Evolutionary conservation across 768 basidiomycete species (phyloP).

Genomic region (Russula griseocarnosa): DNA sequence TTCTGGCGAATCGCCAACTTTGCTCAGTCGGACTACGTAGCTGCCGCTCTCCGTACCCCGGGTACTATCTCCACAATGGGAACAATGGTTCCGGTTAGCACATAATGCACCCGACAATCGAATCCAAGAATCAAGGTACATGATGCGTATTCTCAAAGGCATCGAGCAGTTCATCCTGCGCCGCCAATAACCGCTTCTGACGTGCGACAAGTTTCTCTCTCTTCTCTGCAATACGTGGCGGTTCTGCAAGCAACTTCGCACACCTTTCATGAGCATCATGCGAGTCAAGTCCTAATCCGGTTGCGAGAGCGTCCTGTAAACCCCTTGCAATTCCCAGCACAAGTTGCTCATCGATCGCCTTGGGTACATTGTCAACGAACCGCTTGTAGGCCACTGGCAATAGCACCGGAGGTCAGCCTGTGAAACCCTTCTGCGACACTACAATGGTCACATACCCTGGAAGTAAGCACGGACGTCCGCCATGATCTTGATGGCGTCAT

Average conservation of each 20-base stretch:
- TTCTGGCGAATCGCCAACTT: slow-evolving; percentile 15
- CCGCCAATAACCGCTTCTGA: slow-evolving; percentile 47
- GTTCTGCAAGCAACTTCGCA: slow-evolving; percentile 50
- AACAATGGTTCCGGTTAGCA: background rate
- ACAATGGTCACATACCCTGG: slow-evolving; percentile 47
- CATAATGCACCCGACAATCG: background rate
- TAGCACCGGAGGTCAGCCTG: background rate
- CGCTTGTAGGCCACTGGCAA: slow-evolving; percentile 46
- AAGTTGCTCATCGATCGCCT: slow-evolving; percentile 48
- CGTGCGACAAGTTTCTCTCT: slow-evolving; percentile 51
- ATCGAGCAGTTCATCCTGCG: slow-evolving; percentile 41
- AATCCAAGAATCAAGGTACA: background rate
- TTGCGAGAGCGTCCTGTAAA: slow-evolving; percentile 44
- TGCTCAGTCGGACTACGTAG: slow-evolving; percentile 4
- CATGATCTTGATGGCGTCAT: slow-evolving; percentile 61
- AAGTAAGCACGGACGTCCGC: slow-evolving; percentile 70
- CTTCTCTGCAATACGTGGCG: slow-evolving; percentile 39
- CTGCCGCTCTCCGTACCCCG: background rate
- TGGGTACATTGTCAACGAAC: slow-evolving; percentile 42
- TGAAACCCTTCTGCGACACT: background rate
- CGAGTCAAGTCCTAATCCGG: slow-evolving; percentile 51
- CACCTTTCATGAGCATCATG: slow-evolving; percentile 46
- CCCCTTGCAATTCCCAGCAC: slow-evolving; percentile 49
- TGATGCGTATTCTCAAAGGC: background rate
- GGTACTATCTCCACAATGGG: background rate